A percentile compares a stretch with the other conserved stretches of the same genome.
Conservation (phyloP, 352 stramenopile species). For the Blastocystis sp. region DNA sequence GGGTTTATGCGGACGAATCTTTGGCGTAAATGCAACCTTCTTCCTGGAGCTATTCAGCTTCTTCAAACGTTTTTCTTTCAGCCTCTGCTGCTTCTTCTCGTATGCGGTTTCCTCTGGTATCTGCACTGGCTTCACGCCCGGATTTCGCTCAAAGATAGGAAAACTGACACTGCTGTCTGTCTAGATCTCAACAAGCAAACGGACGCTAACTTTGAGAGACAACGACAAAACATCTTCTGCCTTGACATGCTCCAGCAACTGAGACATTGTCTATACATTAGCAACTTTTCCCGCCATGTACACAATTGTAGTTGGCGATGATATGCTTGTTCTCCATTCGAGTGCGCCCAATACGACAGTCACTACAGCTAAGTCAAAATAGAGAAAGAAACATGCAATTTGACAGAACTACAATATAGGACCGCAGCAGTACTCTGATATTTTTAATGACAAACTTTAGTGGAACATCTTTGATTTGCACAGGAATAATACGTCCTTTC, state of each 20-base stretch:
- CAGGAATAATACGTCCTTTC: not conserved
- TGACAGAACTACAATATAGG: not conserved
- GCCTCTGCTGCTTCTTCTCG: constrained; percentile 37
- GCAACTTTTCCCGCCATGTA: not conserved
- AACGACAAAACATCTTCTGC: constrained; percentile 13
- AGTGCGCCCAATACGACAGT: not conserved
- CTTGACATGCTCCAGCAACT: not conserved
- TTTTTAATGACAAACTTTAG: not conserved
- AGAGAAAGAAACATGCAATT: not conserved
- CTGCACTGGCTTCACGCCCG: not conserved
- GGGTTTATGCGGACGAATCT: constrained; percentile 21
- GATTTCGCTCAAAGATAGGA: constrained; percentile 15
- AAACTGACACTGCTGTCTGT: constrained; percentile 45
- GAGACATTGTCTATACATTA: not conserved
- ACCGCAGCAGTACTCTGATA: constrained; percentile 14
- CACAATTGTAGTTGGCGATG: constrained; percentile 29
- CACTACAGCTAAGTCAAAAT: not conserved
- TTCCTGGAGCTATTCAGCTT: not conserved
- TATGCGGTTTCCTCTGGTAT: not conserved
- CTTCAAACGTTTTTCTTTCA: constrained; percentile 51
- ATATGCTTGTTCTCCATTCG: constrained; percentile 13
- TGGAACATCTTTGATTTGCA: not conserved
- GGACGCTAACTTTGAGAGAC: not conserved
- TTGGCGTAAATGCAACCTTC: not conserved
- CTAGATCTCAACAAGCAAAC: not conserved